phyloP scores from a whole-genome alignment of 768 basidiomycete species.

The Termitomyces sp. region DNA sequence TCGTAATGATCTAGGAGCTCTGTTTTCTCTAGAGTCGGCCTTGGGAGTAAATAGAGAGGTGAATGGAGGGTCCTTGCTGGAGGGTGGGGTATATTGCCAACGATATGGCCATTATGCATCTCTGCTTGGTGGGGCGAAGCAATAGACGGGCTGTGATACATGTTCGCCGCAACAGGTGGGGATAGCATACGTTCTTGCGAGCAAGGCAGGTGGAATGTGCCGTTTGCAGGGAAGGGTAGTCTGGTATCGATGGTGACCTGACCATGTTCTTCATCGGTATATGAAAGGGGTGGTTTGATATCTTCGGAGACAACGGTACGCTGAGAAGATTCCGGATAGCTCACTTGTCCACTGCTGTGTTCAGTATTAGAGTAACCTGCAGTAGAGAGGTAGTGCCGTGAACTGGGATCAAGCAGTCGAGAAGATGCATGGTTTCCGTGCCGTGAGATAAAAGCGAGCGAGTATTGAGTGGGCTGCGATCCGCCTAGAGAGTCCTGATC shows the following conservation, averaged over 20 bases:
- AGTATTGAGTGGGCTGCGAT: slow-evolving; percentile 1
- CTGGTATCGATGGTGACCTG: neutral
- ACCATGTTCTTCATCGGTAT: neutral
- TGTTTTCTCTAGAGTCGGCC: neutral
- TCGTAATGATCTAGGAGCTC: neutral
- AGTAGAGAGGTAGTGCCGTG: neutral
- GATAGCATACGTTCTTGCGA: neutral
- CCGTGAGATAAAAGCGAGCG: neutral
- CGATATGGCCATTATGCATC: neutral
- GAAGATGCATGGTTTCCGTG: neutral
- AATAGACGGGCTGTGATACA: neutral
- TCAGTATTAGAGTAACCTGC: neutral
- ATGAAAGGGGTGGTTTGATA: neutral
- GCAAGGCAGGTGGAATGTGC: neutral
- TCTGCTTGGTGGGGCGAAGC: neutral
- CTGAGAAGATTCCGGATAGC: slow-evolving; percentile 21
- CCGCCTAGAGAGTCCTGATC: neutral
- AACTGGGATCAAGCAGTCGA: neutral
- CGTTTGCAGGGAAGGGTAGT: neutral
- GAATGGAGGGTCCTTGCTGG: neutral
- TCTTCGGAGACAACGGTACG: slow-evolving; percentile 11
- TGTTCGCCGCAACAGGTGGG: neutral
- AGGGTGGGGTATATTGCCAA: neutral
- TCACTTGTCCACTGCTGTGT: neutral
- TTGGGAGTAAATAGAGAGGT: neutral